Evolutionary conservation across 176 grass and related monocot genomes (phyloP), one percentile per base, ranked within the genome.

Genomic region (Zea luxurians): DNA sequence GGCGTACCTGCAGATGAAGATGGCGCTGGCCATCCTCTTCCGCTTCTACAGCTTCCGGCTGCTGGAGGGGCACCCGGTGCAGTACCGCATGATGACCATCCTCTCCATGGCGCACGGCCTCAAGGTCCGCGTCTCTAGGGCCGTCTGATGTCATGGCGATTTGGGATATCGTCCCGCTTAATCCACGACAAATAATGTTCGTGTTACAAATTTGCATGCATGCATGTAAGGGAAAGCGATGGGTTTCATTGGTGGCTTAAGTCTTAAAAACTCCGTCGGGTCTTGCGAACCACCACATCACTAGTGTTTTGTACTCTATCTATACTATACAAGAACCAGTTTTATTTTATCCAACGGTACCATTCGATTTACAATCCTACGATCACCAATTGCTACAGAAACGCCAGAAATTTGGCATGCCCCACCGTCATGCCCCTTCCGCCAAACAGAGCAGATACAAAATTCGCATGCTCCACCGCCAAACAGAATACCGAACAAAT

Each of bases 1-100:
- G 40, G 94, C 94, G 13, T 93, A 88, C 83, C 91, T 93, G 67
- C 94, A 97, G 84, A 97, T 97, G 94, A 97, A 97, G 82, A 93
- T 93, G 94, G 86, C 91, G 21, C 86, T 93, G 2, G 94, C 91
- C 2, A 91, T 97, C 38, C 82, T 97, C 3, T 97, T 82, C 80
- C 78, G 94, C 57, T 97, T 97, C 84, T 97, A 86, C 78, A 84
- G 62, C 57, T 97, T 97, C 76, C 79, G 85, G 36, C 83, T 97
- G 62, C 58, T 89, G 65, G 81, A 75, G 41, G 87, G 90, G 2
- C 94, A 97, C 75, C 86, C 82, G 41, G 89, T 97, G 66, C 73
- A 88, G 78, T 97, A 97, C 72, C 86, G 91, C 43, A 97, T 97
- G 94, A 97, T 93, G 94, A 97, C 94, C 3, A 87, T 93, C 67